Conservation (phyloP, 768 basidiomycete species). For the Trametes cinnabarina region DNA sequence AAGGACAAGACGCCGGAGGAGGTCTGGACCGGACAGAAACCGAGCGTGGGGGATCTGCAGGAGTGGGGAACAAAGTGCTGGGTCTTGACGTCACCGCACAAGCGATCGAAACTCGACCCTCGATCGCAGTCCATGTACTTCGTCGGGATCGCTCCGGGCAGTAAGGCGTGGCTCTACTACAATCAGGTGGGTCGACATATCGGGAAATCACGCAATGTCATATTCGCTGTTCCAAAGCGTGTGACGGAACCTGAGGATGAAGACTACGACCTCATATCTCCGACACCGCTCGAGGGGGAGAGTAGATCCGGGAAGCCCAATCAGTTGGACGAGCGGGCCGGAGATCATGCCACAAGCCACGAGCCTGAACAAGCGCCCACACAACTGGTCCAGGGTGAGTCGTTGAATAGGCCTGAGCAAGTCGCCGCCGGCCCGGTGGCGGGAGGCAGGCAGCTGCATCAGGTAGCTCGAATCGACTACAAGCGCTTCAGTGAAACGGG, state of each 20-base stretch:
- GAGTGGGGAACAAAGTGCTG: conserved; percentile 24
- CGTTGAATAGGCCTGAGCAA: too few relatives aligned
- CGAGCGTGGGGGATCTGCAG: conserved; percentile 22
- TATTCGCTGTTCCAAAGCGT: neutral
- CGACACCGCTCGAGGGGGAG: conserved; percentile 14
- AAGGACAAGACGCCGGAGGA: conserved; percentile 24
- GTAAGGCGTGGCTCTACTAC: conserved; percentile 23
- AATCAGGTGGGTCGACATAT: conserved; percentile 2
- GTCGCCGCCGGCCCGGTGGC: too few relatives aligned
- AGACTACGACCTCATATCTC: neutral
- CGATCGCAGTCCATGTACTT: conserved; percentile 20
- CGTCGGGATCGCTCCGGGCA: conserved; percentile 21
- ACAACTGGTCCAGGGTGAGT: too few relatives aligned
- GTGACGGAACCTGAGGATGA: neutral
- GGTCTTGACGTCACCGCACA: conserved; percentile 9
- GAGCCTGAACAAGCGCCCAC: too few relatives aligned
- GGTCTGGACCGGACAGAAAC: conserved; percentile 24
- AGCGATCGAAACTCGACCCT: conserved; percentile 13
- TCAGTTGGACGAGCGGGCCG: neutral
- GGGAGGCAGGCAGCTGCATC: neutral
- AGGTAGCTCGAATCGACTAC: conserved; percentile 3
- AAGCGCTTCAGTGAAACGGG: neutral
- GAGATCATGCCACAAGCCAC: too few relatives aligned
- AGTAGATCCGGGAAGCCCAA: neutral
- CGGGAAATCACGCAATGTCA: conserved; percentile 2